Base-by-base conservation (phyloP, 371 early-diverging fungal genomes). In the Mucor racemosus region DNA sequence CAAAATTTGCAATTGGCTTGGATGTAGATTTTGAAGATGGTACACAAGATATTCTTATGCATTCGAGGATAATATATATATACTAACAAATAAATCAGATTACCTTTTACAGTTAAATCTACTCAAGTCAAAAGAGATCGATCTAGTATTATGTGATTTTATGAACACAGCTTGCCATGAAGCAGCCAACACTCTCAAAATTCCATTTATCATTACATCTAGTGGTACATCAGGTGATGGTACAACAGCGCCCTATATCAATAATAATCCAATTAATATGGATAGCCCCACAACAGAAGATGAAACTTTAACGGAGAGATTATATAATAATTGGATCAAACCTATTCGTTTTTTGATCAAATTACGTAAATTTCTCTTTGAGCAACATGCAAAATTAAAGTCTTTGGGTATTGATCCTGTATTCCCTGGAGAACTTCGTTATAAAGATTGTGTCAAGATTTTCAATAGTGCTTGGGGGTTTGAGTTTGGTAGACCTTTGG, bases 201-300 rank as follows among this genome's bases (percentile, higher is more conserved):
- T 67, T 11, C 68, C 68, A 38, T 72, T 53, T 38, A 31, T 72
- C 3, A 13, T 64, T 10, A 72, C 68, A 3, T n/a, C 57, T 0
- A 50, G 36, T n/a, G 48, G 54, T 11, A n/a, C 56, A 4, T 26
- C 31, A 6, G 48, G 42, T 7, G 26, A 46, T 6, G 60, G 56
- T 46, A 66, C 72, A 7, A 34, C 26, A 7, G 65, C 79, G 15
- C 72, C 79, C 15, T 79, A 74, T 15, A 44, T 74, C 11, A 73
- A 69, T 40, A 66, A 58, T 17, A 46, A 62, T 15, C 11, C 68
- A 7, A 21, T 60, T 7, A 35, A 36, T 6, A 36, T 48, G 34
- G 39, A 38, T 1, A 62, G 66, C 3, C 67, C 69, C 5, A 76
- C 67, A 6, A 69, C 66, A 0, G 61, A 72, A 36, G 48, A 58